A percentile compares a stretch with the other conserved stretches of the same genome.
Evolutionary conservation across 371 early-diverging fungal species (phyloP).

Genomic region (Syncephalastrum monosporum): DNA sequence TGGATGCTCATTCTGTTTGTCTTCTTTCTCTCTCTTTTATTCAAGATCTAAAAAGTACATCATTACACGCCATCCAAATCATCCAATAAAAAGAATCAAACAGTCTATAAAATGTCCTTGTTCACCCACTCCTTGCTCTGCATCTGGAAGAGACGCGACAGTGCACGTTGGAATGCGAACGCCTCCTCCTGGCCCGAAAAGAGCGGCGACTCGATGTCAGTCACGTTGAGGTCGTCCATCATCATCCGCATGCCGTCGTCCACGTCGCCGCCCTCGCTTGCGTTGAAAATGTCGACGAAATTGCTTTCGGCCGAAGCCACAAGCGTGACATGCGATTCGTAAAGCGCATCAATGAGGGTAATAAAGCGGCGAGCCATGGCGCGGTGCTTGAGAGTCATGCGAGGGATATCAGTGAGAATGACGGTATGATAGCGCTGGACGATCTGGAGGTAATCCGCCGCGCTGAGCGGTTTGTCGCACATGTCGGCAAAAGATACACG

Average conservation of each 20-base stretch:
- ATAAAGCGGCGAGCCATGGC: conserved; percentile 93
- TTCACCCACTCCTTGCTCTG: conserved; percentile 63
- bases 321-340: conserved; percentile 70
- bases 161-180: conserved; percentile 94
- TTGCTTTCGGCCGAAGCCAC: conserved; percentile 72
- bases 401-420: conserved; percentile 83
- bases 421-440: conserved; percentile 70
- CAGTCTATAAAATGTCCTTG: conserved; percentile 17
- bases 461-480: conserved; percentile 81
- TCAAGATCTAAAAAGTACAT: neutral
- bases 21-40: neutral
- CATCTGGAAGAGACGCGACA: conserved; percentile 92
- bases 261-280: conserved; percentile 42
- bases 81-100: conserved; percentile 1
- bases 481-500: conserved; percentile 78
- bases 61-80: neutral
- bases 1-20: conserved; percentile 6
- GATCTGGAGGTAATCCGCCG: conserved; percentile 90
- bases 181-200: conserved; percentile 91
- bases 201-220: conserved; percentile 60
- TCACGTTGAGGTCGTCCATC: conserved; percentile 41
- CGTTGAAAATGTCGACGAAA: conserved; percentile 68
- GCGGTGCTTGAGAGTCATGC: conserved; percentile 76
- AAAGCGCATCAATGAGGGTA: conserved; percentile 91
- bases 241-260: conserved; percentile 39